Base-by-base conservation (phyloP, 352 stramenopile genomes). In the Globisporangium iwayamae region DNA sequence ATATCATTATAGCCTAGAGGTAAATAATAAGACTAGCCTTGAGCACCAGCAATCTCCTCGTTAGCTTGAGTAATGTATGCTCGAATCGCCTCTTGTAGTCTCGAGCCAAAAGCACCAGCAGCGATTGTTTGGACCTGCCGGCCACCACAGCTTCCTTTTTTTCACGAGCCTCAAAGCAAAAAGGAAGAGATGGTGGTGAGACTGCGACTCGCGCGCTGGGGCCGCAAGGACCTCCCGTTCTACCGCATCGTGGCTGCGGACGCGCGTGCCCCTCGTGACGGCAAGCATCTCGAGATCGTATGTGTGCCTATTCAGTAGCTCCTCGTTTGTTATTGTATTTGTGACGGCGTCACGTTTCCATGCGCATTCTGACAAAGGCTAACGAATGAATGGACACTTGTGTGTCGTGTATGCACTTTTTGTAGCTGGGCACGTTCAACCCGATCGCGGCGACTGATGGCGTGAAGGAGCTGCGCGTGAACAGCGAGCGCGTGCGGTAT, bases 221-320 rank as follows among this genome's bases (percentile, higher is more conserved):
- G 87, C 56, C 84, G 87, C 65, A 94, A 92, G 72, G 85, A 96
- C 74, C 70, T 93, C 28, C 87, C 87, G 34, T 94, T 94, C 84
- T 96, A 96, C 75, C 85, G 87, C 53, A 96, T 96, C 67, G 87
- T 96, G 48, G 87, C 85, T 8, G 87, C 87, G 39, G 87, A 96
- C 45, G 83, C 87, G 28, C 84, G 87, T 45, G 84, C 83, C 38
- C 87, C 87, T 10, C 85, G 87, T 43, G 87, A 96, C 60, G 87
- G 87, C 74, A 90, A 89, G 68, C 83, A 93, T 67, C 79, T 96
- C 16, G 87, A 96, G 65, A 94, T 94, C 63, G 85, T 94, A 76
- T 67, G 85, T 81, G 8, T 41, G 36, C 11, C 7, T 41, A 4
- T 41, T 14, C 14, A 16, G 36, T 41, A 41, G 36, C 36, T 41